Evolutionary conservation across 1,139 yeast species (phyloP).

Genomic region (Pichia norvegensis): DNA sequence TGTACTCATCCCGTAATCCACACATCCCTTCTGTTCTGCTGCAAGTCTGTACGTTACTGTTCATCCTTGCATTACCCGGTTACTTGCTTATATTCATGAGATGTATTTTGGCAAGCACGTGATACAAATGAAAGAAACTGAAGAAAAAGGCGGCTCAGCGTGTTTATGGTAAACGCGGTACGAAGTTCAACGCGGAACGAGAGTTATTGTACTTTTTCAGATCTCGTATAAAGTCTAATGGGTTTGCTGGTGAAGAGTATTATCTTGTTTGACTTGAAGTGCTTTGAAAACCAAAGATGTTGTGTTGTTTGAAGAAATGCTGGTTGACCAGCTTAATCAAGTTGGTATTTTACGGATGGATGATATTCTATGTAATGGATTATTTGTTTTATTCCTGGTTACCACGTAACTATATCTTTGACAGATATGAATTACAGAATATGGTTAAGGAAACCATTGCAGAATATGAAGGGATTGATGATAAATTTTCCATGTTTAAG

Average conservation of each 20-base stretch:
- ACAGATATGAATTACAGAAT: slow-evolving; percentile 37
- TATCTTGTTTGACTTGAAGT: too few species aligned
- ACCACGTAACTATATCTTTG: slow-evolving; percentile 56
- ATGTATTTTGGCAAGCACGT: too few species aligned
- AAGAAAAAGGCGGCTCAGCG: too few species aligned
- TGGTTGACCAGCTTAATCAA: slow-evolving; percentile 11
- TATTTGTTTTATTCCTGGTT: slow-evolving; percentile 53
- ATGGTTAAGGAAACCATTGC: slow-evolving; percentile 46
- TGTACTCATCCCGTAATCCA: background rate
- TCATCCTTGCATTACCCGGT: too few species aligned
- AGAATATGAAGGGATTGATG: slow-evolving; percentile 48
- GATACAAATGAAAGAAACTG: too few species aligned
- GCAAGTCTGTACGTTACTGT: too few species aligned
- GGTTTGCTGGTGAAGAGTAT: too few species aligned
- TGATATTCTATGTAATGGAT: slow-evolving; percentile 33
- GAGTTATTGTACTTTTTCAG: too few species aligned
- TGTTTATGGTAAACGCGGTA: too few species aligned
- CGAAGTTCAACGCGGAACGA: too few species aligned
- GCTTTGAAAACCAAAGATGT: background rate
- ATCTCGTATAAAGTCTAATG: too few species aligned
- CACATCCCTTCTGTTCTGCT: background rate
- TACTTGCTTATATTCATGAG: too few species aligned
- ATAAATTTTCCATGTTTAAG: slow-evolving; percentile 44
- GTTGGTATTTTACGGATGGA: slow-evolving; percentile 20
- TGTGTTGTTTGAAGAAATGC: slow-evolving; percentile 8